Conservation (phyloP, 176 grass and related monocot species). For the Secale cereale region DNA sequence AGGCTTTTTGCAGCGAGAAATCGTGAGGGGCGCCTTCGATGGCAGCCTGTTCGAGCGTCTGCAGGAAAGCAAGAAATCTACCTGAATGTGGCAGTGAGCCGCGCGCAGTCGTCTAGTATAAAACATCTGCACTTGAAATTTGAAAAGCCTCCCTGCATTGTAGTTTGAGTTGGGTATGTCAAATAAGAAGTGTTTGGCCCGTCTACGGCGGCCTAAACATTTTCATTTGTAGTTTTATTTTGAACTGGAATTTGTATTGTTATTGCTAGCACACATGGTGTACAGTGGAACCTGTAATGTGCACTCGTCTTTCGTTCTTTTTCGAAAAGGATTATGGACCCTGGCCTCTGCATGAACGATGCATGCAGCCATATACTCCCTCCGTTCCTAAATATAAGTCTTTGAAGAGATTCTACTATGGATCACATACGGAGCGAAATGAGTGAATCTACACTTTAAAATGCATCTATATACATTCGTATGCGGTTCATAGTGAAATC, state of each 20-base stretch:
- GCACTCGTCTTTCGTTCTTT: too few relatives aligned
- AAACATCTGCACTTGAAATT: not conserved
- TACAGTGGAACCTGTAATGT: not conserved
- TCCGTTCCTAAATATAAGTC: too few relatives aligned
- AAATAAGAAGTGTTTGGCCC: not conserved
- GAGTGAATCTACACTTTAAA: too few relatives aligned
- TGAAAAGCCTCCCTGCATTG: not conserved
- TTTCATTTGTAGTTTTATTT: not conserved
- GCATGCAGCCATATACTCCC: too few relatives aligned
- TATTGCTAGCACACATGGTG: not conserved
- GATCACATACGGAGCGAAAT: too few relatives aligned
- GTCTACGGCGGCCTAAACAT: not conserved
- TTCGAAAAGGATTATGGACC: too few relatives aligned
- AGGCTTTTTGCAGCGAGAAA: slow-evolving; percentile 43
- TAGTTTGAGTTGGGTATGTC: not conserved
- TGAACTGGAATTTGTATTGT: not conserved
- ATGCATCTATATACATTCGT: too few relatives aligned
- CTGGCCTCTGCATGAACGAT: too few relatives aligned
- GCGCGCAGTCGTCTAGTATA: too few relatives aligned
- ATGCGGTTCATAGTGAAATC: too few relatives aligned
- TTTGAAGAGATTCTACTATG: too few relatives aligned
- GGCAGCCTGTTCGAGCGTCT: slow-evolving; percentile 60
- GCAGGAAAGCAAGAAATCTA: slow-evolving; percentile 30
- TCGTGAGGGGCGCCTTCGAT: slow-evolving; percentile 38
- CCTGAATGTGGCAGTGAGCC: not conserved